Evolutionary conservation across 257 asterid genomes (phyloP), one percentile per base, ranked within the genome.

Genomic region (Misopates orontium): DNA sequence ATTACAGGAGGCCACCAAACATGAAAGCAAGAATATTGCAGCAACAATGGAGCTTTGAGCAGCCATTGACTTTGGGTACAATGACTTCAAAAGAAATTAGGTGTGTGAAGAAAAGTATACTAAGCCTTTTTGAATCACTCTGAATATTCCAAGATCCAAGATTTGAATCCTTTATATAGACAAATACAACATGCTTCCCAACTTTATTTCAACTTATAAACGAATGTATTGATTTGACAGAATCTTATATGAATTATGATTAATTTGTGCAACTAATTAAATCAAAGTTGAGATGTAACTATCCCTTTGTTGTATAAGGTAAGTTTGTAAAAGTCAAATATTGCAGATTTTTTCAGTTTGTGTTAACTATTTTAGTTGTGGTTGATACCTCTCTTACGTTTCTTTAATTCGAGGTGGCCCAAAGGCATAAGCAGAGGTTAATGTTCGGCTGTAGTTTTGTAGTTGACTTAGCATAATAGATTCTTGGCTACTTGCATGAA

Each of bases 391-490:
- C 12, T 23, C 20, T 15, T 19, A 6, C 22, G 19, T 18, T 16
- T 44, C 56, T 28, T 62, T 32, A 22, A 24, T 28, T 58, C 22
- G 56, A 24, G 14, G 17, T 76, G 81, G 73, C 81, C 72, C 75
- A n/a, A 58, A 54, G 50, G 67, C 56, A 51, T 67, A 52, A 53
- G 64, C 75, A 77, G 53, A 67, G 56, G 64, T 42, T 55, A 48
- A 51, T 20, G 19, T 41, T n/a, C 15, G 21, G 28, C 62, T 25
- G 17, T 45, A 62, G 48, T 63, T 47, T 51, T 54, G 28, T 23
- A 56, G 78, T 69, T 77, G 75, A 69, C 75, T 73, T 77, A 61
- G 70, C 71, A 64, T 55, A 62, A 23, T 56, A 63, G 69, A 72
- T 68, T 77, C 71, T 62, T 63, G 75, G 60, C 40, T 39, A 62